Base-by-base conservation (phyloP, 2,329 filamentous ascomycete species). In the Fusarium verticillioides region DNA sequence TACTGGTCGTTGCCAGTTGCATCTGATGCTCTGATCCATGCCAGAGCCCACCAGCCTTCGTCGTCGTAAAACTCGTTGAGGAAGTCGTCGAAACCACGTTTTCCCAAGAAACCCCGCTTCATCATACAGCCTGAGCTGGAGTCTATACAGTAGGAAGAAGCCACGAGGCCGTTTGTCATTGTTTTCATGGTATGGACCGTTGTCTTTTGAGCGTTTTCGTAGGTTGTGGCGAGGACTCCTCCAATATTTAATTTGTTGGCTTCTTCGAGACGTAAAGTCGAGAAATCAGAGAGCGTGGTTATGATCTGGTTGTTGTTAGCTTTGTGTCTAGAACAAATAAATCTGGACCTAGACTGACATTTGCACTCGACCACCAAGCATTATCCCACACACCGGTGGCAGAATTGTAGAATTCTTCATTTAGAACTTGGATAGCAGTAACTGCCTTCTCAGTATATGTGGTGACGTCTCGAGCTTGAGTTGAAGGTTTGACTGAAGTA, bases 361-460 rank as follows among this genome's bases (percentile, higher is more conserved):
- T 94, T 49, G 88, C 92, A 60, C 87, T 87, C 77, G 94, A 93
- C 92, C 92, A 94, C 92, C 92, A 94, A 12, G 87, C 86, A 0
- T 87, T 87, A 61, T 89, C 82, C 90, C 90, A 94, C 18, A 93
- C 83, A 7, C 92, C 92, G 3, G 85, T 89, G 9, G 78, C 77
- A 6, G 81, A 64, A 76, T 91, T 87, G 79, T 93, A 93, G 87
- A 89, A 93, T 21, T 80, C 73, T 7, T 73, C 67, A 74, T 92
- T 90, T 4, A 93, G 83, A 10, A 84, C 78, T 40, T 81, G 72
- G 44, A 84, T 82, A 10, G 82, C 81, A 21, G 73, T 60, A 7
- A 77, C 74, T 7, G 84, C 75, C 59, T 82, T 75, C 19, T 72
- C 70, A 15, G 79, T 76, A 74, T 85, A 86, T 52, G 49, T 57